Percentiles rank a stretch among this genome's conserved stretches.
Conservation (phyloP, 2,329 filamentous ascomycete species). For the Calonectria pteridis region DNA sequence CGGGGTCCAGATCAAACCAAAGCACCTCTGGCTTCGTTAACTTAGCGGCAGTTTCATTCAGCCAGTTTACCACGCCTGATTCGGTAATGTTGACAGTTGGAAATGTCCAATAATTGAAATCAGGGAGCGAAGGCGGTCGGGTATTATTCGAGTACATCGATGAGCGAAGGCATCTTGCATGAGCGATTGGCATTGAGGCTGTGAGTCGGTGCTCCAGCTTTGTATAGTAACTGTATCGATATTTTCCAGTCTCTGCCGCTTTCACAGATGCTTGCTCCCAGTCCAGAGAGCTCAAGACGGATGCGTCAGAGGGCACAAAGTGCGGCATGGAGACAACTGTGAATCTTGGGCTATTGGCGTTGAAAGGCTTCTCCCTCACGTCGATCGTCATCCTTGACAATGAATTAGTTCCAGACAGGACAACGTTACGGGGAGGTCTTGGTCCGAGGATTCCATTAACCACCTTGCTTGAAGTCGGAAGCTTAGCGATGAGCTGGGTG, state of each 20-base stretch:
- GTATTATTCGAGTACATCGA: slow-evolving; percentile 12
- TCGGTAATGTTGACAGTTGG: slow-evolving; percentile 21
- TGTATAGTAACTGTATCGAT: slow-evolving; percentile 30
- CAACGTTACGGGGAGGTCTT: slow-evolving; percentile 29
- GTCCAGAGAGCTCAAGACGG: slow-evolving; percentile 32
- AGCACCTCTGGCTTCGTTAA: slow-evolving; percentile 28
- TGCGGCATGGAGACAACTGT: slow-evolving; percentile 37
- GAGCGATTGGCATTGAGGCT: slow-evolving; percentile 31
- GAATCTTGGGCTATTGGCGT: slow-evolving; percentile 33
- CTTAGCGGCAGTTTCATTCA: not conserved
- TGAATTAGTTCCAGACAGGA: slow-evolving; percentile 26
- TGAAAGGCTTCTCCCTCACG: slow-evolving; percentile 32
- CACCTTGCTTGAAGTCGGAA: slow-evolving; percentile 28
- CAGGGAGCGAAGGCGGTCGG: slow-evolving; percentile 23
- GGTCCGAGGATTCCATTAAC: slow-evolving; percentile 28
- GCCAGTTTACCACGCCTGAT: slow-evolving; percentile 23
- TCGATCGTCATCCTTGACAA: slow-evolving; percentile 30
- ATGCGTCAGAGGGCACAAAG: slow-evolving; percentile 31
- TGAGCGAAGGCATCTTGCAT: slow-evolving; percentile 31
- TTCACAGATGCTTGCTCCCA: slow-evolving; percentile 35
- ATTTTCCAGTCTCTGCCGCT: slow-evolving; percentile 26
- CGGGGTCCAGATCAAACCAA: slow-evolving; percentile 33
- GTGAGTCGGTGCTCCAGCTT: slow-evolving; percentile 32
- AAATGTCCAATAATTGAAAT: slow-evolving; percentile 30
- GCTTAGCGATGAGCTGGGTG: slow-evolving; percentile 33